These are phyloP conservation scores for Juglanconis oblonga DNA, from an alignment of 2,329 filamentous ascomycete genomes.

Conservation along the genomic window DNA sequence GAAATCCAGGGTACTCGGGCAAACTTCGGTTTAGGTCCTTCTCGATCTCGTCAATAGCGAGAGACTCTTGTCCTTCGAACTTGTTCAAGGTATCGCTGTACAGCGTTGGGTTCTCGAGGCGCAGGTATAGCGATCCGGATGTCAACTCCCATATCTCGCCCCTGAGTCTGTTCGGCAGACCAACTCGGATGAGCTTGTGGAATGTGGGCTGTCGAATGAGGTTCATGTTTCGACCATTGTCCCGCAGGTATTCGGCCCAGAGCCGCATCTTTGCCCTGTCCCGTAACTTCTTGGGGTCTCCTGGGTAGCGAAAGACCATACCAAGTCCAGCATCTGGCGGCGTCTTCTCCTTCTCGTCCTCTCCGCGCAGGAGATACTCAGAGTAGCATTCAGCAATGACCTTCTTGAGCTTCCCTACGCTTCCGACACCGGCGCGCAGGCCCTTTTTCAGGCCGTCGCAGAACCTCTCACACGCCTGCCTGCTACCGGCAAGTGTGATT, in stretches of 20 bases:
- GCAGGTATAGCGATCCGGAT: constrained; percentile 84
- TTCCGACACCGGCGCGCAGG: constrained; percentile 80
- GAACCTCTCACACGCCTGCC: constrained; percentile 88
- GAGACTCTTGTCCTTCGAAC: constrained; percentile 79
- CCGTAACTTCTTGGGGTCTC: constrained; percentile 87
- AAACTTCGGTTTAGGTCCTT: constrained; percentile 96
- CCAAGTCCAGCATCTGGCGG: constrained; percentile 92
- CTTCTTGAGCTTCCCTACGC: constrained; percentile 77
- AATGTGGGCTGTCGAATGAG: constrained; percentile 94
- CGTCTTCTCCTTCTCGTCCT: constrained; percentile 58
- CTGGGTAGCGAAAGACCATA: constrained; percentile 89
- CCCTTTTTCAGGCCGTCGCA: constrained; percentile 94
- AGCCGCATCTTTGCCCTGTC: constrained; percentile 96
- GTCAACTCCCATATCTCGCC: constrained; percentile 96
- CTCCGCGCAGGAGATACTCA: constrained; percentile 70
- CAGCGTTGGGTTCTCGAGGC: constrained; percentile 79
- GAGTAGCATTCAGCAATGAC: constrained; percentile 88
- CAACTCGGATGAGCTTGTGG: constrained; percentile 94
- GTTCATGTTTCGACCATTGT: constrained; percentile 91
- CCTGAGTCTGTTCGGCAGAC: constrained; percentile 85
- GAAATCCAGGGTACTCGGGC: constrained; percentile 95
- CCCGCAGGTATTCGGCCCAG: constrained; percentile 94
- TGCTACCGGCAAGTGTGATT: constrained; percentile 83
- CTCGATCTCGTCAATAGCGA: constrained; percentile 98
- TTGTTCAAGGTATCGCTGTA: constrained; percentile 83